Base-by-base conservation (phyloP, 164 flowering plant genomes). In the Annona squamosa region DNA sequence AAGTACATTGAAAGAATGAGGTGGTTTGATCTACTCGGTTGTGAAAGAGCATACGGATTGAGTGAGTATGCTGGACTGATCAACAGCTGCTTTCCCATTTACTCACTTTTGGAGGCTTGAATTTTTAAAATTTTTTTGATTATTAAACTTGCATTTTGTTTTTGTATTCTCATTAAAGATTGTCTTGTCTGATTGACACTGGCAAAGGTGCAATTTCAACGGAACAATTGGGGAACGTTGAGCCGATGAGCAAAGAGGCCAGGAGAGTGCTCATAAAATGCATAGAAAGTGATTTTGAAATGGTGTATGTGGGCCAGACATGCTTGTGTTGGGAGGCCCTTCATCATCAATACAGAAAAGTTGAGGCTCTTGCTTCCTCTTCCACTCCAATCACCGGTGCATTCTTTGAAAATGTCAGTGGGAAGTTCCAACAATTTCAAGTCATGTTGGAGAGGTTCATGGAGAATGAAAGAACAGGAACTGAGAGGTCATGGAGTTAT, bases 301-400 rank as follows among this genome's bases (percentile, higher is more conserved):
- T 75, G 77, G 82, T 82, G 48, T 86, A 86, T 79, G 89, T 87
- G 59, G 91, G 86, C 37, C 89, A 89, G 73, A 67, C 82, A 68
- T 89, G 90, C 81, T 73, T 87, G 72, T 79, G 86, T 52, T 89
- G 90, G 91, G 91, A 86, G 65, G 90, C 91, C 12, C 87, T 89
- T 47, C 79, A 84, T 68, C 81, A 86, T 44, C 89, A 83, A 63
- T 87, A 87, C 71, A 65, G 63, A 64, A 86, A 79, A 73, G 84
- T 89, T 65, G 82, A 86, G 73, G 80, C 77, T 16, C 75, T 83
- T 67, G 56, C 72, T n/a, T 10, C 9, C 59, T 6, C 19, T 41
- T 65, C 84, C 13, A 48, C 66, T 65, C 61, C 72, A 48, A 63
- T 65, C 46, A 74, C 70, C 47, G 76, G 79, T 4, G 52, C 71